Base-by-base conservation (phyloP, 768 basidiomycete genomes). In the Lactifluus rugatus region DNA sequence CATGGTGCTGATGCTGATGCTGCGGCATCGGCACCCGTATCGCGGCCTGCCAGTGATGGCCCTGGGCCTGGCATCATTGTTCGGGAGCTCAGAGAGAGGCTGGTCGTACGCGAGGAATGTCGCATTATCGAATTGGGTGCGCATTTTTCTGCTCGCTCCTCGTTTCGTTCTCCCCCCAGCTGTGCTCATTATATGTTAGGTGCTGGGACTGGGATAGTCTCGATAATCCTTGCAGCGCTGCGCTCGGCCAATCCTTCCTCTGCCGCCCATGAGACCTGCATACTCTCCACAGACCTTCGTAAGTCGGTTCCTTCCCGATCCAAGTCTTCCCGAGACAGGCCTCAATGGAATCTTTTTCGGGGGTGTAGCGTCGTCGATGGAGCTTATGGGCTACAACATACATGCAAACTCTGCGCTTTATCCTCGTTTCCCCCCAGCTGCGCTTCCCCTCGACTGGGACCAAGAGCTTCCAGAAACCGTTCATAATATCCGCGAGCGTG, bases 331-430 rank as follows among this genome's bases (percentile, higher is more conserved):
- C 2, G 8, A 11, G 8, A 41, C 21, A 7, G 37, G 23, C 26
- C 16, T 28, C 13, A 13, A 13, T 25, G 5, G 8, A 23, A 16
- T 5, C 11, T 10, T 13, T 23, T 45, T 39, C 21, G 0, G 3
- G n/a, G n/a, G n/a, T n/a, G n/a, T 61, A 94, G 92, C 76, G 5
- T 87, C 89, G 0, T 93, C 93, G 1, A 83, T 93, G 66, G 83
- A 87, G 4, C 74, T 94, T 21, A 78, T 96, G 36, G 72, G 81
- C 58, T 78, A 83, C 63, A 93, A 94, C 68, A 79, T 93, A 57
- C 45, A 65, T 46, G 69, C 68, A 0, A 85, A 81, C 65, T 63
- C 57, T 0, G 57, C 62, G 25, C 66, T 76, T 44, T 78, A 74
- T 61, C 56, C 63, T 5, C 65, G 65, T 5, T 51, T 51, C 0